Conservation (phyloP, 2,329 filamentous ascomycete species). For the Dryadomyces sulphureus region DNA sequence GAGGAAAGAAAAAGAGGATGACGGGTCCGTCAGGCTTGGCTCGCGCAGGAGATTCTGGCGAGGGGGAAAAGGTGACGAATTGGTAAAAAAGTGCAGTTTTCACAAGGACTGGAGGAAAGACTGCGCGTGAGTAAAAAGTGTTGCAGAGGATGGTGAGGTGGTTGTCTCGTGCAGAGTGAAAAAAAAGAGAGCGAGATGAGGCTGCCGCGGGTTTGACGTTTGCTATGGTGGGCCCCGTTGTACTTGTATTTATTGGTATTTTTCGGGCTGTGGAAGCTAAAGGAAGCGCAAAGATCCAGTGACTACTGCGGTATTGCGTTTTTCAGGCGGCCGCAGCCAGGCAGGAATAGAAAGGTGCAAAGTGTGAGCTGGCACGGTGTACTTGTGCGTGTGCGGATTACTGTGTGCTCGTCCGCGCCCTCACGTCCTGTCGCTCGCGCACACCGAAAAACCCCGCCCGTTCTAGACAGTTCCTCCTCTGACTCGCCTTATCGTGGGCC, state of each 20-base stretch:
- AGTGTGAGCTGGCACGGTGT: not conserved
- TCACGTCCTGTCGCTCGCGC: no score
- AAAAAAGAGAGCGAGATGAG: slow-evolving; percentile 4
- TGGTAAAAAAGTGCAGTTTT: not conserved
- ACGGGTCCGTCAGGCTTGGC: no score
- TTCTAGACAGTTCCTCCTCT: not conserved
- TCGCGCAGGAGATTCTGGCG: not conserved
- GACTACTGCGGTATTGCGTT: not conserved
- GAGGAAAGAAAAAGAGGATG: not conserved
- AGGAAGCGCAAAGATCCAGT: slow-evolving; percentile 14
- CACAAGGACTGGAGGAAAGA: not conserved
- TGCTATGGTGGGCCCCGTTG: slow-evolving; percentile 13
- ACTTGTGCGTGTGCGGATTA: not conserved
- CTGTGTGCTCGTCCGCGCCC: no score
- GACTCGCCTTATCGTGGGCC: no score
- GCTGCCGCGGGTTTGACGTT: slow-evolving; percentile 6
- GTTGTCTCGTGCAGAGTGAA: not conserved
- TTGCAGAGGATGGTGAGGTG: not conserved
- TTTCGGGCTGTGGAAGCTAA: slow-evolving; percentile 11
- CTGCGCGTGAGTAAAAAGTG: not conserved
- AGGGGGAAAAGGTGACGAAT: not conserved
- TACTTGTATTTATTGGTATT: slow-evolving; percentile 3
- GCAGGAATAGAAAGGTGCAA: not conserved
- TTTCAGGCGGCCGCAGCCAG: not conserved
- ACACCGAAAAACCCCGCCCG: not conserved